Evolutionary conservation across 2,329 filamentous ascomycete genomes (phyloP).

Genomic region (Lizonia empirigonia): DNA sequence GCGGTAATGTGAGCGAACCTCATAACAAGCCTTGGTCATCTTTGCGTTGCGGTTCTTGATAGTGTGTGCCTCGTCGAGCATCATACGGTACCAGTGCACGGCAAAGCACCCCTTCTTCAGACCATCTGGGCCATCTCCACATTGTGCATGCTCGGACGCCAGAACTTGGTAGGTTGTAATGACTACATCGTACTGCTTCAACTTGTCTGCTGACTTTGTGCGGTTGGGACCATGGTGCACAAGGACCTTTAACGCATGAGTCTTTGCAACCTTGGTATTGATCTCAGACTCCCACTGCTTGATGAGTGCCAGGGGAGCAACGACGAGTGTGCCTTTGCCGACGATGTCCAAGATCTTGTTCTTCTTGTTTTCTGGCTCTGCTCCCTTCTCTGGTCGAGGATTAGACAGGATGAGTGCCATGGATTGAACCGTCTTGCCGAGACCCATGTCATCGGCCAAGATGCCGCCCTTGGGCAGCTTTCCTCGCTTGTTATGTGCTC

Average conservation of each 20-base stretch:
- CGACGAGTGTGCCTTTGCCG: slow-evolving; percentile 83
- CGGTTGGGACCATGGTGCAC: slow-evolving; percentile 90
- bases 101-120: slow-evolving; percentile 85
- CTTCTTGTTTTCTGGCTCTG: slow-evolving; percentile 55
- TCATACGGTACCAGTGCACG: slow-evolving; percentile 91
- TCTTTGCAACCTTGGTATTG: slow-evolving; percentile 74
- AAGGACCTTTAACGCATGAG: slow-evolving; percentile 76
- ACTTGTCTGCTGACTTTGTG: slow-evolving; percentile 75
- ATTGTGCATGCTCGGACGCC: slow-evolving; percentile 83
- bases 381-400: slow-evolving; percentile 65
- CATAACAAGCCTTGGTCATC: slow-evolving; percentile 88
- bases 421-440: slow-evolving; percentile 95
- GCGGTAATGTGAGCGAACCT: slow-evolving; percentile 81
- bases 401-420: slow-evolving; percentile 88
- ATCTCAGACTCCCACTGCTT: slow-evolving; percentile 97
- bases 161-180: slow-evolving; percentile 97
- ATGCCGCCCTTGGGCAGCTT: slow-evolving; percentile 89
- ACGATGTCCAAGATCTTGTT: slow-evolving; percentile 72
- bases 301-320: slow-evolving; percentile 91
- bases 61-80: slow-evolving; percentile 94
- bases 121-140: slow-evolving; percentile 64
- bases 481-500: slow-evolving; percentile 78
- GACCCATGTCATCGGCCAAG: slow-evolving; percentile 94
- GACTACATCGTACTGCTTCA: slow-evolving; percentile 89
- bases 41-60: slow-evolving; percentile 99